Evolutionary conservation across 352 stramenopile species (phyloP).

Genomic region (Globisporangium canariense): DNA sequence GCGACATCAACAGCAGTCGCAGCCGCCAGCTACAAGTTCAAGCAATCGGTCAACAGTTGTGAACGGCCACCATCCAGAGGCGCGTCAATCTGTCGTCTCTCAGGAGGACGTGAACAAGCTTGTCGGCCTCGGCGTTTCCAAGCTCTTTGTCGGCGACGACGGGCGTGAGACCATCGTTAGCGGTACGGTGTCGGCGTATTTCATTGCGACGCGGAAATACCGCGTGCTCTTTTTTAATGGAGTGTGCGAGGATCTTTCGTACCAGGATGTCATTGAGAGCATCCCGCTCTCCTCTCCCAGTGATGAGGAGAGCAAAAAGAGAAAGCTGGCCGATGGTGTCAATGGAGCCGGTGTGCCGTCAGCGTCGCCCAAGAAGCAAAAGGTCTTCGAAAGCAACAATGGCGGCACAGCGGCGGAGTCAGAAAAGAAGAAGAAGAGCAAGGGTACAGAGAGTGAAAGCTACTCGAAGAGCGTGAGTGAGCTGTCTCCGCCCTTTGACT

Average conservation of each 20-base stretch:
- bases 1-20: conserved; percentile 20
- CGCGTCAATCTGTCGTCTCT: neutral
- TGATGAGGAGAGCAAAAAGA: conserved; percentile 38
- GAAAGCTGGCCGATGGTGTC: conserved; percentile 24
- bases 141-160: conserved; percentile 24
- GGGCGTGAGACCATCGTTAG: conserved; percentile 28
- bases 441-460: neutral
- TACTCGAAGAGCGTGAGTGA: neutral
- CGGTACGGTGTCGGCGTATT: conserved; percentile 64
- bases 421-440: conserved; percentile 3
- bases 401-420: neutral
- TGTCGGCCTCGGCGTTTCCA: conserved; percentile 42
- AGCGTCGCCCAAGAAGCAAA: conserved; percentile 31
- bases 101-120: conserved; percentile 37
- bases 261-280: conserved; percentile 58
- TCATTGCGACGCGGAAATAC: conserved; percentile 75
- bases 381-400: conserved; percentile 15
- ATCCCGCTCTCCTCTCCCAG: conserved; percentile 36
- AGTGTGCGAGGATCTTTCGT: conserved; percentile 52
- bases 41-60: neutral
- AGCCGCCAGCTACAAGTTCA: conserved; percentile 4
- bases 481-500: conserved; percentile 18
- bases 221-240: conserved; percentile 62
- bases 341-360: conserved; percentile 17
- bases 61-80: neutral